Percentiles rank a stretch among this genome's conserved stretches.
Conservation (phyloP, 495 filamentous ascomycete genomes). For the Pyronema omphalodes region DNA sequence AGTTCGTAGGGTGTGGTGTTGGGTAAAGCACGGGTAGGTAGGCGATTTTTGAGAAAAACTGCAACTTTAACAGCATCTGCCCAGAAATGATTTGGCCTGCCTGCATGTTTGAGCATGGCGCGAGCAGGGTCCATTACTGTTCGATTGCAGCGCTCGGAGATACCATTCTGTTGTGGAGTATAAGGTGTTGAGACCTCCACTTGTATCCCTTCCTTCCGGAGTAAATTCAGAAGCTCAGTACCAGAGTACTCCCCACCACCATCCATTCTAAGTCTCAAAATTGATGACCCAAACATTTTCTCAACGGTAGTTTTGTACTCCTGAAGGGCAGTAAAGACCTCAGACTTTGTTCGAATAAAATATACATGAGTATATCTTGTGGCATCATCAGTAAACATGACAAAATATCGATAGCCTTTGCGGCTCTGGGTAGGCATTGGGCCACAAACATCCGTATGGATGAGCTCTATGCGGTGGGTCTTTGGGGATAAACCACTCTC, state of each 20-base stretch:
- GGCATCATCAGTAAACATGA: too few relatives aligned
- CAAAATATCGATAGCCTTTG: too few relatives aligned
- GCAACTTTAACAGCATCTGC: not conserved
- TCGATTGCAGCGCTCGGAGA: constrained; percentile 1
- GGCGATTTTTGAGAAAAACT: constrained; percentile 2
- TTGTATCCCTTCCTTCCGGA: not conserved
- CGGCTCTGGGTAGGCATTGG: too few relatives aligned
- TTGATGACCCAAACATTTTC: not conserved
- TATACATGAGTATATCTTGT: too few relatives aligned
- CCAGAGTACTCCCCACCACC: too few relatives aligned
- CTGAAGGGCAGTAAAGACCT: not conserved
- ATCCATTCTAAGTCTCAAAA: not conserved
- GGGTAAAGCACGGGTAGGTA: not conserved
- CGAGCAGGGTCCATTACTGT: not conserved
- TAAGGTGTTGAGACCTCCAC: not conserved
- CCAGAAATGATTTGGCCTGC: not conserved
- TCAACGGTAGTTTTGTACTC: not conserved
- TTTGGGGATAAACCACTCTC: too few relatives aligned
- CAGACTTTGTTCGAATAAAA: not conserved
- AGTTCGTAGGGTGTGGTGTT: not conserved
- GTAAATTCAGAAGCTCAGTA: not conserved
- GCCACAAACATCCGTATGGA: too few relatives aligned
- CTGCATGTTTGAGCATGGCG: constrained; percentile 2
- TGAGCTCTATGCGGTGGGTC: too few relatives aligned
- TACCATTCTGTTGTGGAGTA: constrained; percentile 1